These are phyloP conservation scores for Claviceps sp. DNA, from an alignment of 2,329 filamentous ascomycete species.

Conservation along the genomic window DNA sequence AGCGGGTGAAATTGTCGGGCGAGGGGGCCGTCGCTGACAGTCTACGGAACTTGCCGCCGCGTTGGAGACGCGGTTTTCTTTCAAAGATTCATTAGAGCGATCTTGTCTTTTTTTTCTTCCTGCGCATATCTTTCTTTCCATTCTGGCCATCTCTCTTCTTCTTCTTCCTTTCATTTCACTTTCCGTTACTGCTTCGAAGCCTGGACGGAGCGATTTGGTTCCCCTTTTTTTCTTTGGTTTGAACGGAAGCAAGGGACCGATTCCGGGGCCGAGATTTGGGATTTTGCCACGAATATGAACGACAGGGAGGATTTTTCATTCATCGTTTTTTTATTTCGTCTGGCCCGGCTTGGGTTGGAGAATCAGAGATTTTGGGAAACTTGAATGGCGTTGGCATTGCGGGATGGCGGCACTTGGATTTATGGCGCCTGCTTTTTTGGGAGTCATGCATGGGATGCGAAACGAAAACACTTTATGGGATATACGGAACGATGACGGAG, in stretches of 20 bases:
- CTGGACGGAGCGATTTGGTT: not conserved
- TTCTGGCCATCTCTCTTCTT: not conserved
- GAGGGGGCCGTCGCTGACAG: conserved; percentile 17
- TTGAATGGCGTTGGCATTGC: conserved; percentile 1
- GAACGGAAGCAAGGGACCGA: too few species aligned
- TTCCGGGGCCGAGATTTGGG: not conserved
- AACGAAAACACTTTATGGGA: not conserved
- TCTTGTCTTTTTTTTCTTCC: not conserved
- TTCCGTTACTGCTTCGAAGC: not conserved
- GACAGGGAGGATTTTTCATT: not conserved
- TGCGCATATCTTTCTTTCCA: not conserved
- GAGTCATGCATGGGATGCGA: not conserved
- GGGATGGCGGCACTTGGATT: not conserved
- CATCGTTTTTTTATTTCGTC: not conserved
- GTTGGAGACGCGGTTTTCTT: not conserved
- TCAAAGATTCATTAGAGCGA: not conserved
- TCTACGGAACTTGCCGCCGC: not conserved
- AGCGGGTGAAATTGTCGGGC: conserved; percentile 46
- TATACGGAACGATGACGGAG: not conserved
- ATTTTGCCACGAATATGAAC: conserved; percentile 3
- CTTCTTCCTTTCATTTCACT: not conserved
- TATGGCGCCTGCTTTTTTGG: not conserved
- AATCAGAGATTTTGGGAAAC: not conserved
- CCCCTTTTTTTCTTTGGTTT: too few species aligned
- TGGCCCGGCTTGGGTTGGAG: not conserved